phyloP scores from a whole-genome alignment of 495 filamentous ascomycete genomes.

The Penicillium maclennaniae region DNA sequence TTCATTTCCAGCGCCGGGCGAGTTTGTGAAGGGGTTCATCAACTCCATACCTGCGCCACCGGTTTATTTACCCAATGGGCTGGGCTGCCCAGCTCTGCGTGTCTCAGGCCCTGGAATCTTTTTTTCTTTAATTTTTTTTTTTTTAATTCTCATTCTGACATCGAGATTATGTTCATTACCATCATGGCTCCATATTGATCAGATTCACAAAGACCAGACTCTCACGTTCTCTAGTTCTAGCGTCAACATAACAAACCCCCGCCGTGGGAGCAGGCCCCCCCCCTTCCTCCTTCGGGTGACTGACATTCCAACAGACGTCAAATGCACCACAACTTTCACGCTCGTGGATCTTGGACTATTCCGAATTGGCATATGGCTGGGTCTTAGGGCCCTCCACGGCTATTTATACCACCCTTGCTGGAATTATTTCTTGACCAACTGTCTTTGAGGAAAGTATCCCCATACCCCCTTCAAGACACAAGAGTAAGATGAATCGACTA shows the following conservation, averaged over 20 bases:
- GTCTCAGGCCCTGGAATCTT: conserved; percentile 12
- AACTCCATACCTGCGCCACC: conserved; percentile 21
- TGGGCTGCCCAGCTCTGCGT: background rate
- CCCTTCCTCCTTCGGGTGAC: background rate
- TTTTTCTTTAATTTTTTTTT: background rate
- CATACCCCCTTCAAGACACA: background rate
- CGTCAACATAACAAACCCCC: background rate
- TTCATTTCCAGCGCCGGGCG: conserved; percentile 5
- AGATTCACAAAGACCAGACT: background rate
- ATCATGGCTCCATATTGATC: background rate
- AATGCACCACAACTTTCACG: background rate
- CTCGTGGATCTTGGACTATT: conserved; percentile 7
- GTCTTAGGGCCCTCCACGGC: background rate
- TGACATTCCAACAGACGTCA: background rate
- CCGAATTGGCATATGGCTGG: background rate
- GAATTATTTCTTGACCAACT: background rate
- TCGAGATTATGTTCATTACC: background rate
- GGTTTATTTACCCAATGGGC: conserved; percentile 12
- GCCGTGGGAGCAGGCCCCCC: too few species aligned
- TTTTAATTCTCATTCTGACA: background rate
- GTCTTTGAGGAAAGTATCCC: background rate
- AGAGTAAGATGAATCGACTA: background rate
- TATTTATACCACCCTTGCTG: conserved; percentile 14
- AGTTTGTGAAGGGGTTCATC: conserved; percentile 21
- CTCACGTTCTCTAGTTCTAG: background rate